phyloP scores from a whole-genome alignment of 129 eudicot genomes.

The Scalesia atractyloides region DNA sequence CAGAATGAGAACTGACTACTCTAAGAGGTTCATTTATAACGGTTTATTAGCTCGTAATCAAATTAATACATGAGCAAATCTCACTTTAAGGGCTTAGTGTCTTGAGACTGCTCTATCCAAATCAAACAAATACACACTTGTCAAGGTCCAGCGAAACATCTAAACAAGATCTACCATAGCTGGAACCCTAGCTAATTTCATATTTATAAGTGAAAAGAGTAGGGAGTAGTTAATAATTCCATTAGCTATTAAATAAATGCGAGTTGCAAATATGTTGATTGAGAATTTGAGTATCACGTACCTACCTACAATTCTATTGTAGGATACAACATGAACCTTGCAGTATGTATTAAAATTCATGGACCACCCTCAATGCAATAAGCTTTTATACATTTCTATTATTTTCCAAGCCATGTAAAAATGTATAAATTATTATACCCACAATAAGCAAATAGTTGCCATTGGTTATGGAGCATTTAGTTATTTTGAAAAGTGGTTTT shows the following conservation, averaged over 20 bases:
- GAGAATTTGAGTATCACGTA: background rate
- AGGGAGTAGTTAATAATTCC: background rate
- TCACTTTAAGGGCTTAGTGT: no score
- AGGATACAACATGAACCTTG: background rate
- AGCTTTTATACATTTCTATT: background rate
- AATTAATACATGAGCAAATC: no score
- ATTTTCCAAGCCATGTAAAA: conserved; percentile 1
- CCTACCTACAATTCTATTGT: background rate
- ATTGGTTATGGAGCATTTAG: no score
- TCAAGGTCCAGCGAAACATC: background rate
- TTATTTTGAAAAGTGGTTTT: no score
- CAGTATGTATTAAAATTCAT: background rate
- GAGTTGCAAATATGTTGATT: background rate
- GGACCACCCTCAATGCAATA: background rate
- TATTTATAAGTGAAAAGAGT: background rate
- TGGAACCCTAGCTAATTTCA: background rate
- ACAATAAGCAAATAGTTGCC: no score
- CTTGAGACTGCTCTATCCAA: no score
- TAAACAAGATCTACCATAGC: background rate
- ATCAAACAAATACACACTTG: background rate
- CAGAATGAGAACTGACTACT: no score
- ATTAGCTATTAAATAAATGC: background rate
- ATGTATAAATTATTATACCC: no score
- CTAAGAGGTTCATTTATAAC: no score
- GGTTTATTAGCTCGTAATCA: no score